A percentile compares a stretch with the other conserved stretches of the same genome.
These are phyloP conservation scores for Fraxinus nigra DNA, from an alignment of 305 asterid species.

Conservation along the genomic window DNA sequence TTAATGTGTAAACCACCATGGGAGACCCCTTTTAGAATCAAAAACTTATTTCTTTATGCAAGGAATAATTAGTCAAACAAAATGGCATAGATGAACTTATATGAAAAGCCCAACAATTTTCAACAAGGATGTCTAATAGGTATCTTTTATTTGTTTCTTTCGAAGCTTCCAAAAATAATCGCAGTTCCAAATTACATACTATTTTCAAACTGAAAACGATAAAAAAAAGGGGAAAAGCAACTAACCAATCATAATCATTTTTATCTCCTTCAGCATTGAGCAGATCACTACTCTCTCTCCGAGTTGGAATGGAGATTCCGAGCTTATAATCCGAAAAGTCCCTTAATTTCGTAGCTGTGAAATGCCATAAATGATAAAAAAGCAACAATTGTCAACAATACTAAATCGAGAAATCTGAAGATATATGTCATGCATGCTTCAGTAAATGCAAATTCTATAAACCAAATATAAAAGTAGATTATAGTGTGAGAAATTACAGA, in stretches of 20 bases:
- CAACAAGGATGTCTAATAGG: neutral
- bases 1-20: constrained; percentile 13
- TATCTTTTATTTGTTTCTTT: constrained; percentile 14
- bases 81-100: constrained; percentile 1
- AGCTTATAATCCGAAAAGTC: constrained; percentile 63
- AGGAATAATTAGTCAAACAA: constrained; percentile 14
- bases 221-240: constrained; percentile 20
- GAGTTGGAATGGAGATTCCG: constrained; percentile 74
- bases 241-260: constrained; percentile 94
- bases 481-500: constrained; percentile 53
- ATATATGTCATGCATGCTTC: constrained; percentile 10
- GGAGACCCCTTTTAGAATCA: constrained; percentile 8
- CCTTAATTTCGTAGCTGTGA: constrained; percentile 64
- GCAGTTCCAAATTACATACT: constrained; percentile 6
- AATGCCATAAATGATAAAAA: constrained; percentile 33
- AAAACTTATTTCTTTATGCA: constrained; percentile 3
- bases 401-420: constrained; percentile 13
- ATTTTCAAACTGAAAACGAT: neutral
- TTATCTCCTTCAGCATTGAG: constrained; percentile 88
- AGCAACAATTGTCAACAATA: constrained; percentile 31
- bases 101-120: constrained; percentile 15
- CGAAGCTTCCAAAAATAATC: constrained; percentile 11
- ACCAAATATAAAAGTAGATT: constrained; percentile 19
- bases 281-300: constrained; percentile 85
- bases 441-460: constrained; percentile 23